Conservation (phyloP, 768 basidiomycete species). For the Strobilomyces echinocephalus region DNA sequence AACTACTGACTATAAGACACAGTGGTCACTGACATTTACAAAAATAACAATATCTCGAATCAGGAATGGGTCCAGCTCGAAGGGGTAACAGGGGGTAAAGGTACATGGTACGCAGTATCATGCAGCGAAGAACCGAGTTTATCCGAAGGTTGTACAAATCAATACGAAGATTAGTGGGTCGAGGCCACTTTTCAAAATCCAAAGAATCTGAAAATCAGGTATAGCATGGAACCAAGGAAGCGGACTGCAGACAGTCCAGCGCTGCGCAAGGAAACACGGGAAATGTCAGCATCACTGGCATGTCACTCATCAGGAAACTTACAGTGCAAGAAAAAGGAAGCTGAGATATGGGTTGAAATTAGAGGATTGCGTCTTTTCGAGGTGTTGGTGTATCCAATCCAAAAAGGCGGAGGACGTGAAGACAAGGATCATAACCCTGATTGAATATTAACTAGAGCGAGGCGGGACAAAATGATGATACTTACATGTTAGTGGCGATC, state of each 20-base stretch:
- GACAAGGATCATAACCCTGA: conserved; percentile 62
- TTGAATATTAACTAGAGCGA: neutral
- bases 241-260: conserved; percentile 78
- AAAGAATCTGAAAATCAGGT: conserved; percentile 71
- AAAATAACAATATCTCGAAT: neutral
- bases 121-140: neutral
- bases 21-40: conserved; percentile 2
- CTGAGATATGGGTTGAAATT: conserved; percentile 87
- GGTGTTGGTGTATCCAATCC: conserved; percentile 61
- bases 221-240: conserved; percentile 73
- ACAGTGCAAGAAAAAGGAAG: conserved; percentile 71
- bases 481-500: conserved; percentile 82
- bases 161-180: neutral
- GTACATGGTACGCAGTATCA: conserved; percentile 14
- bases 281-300: conserved; percentile 1
- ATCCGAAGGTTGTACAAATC: neutral
- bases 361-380: conserved; percentile 44
- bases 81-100: conserved; percentile 1
- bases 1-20: neutral
- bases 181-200: conserved; percentile 41
- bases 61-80: neutral
- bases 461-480: conserved; percentile 9
- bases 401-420: conserved; percentile 77
- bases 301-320: conserved; percentile 15
- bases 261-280: conserved; percentile 31